A percentile compares a stretch with the other conserved stretches of the same genome.
These are phyloP conservation scores for Ilyonectria sp. DNA, from an alignment of 2,329 filamentous ascomycete genomes.

Conservation along the genomic window DNA sequence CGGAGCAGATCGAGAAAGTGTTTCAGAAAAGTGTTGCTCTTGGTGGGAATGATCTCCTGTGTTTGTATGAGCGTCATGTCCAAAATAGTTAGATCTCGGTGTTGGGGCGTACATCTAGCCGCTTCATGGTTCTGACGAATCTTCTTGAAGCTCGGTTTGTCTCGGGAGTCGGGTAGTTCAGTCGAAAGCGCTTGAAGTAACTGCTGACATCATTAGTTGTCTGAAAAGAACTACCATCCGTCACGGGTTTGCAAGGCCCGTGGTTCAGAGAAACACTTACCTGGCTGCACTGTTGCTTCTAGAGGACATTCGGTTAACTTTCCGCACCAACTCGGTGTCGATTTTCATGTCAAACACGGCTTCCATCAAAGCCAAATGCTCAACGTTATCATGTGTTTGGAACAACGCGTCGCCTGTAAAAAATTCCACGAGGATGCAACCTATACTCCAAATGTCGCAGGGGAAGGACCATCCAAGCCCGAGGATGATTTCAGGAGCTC, in stretches of 20 bases:
- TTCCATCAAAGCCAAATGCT: slow-evolving; percentile 84
- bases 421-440: slow-evolving; percentile 80
- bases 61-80: slow-evolving; percentile 15
- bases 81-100: neutral
- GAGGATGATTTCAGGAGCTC: slow-evolving; percentile 79
- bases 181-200: slow-evolving; percentile 76
- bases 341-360: slow-evolving; percentile 74
- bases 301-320: slow-evolving; percentile 65
- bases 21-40: slow-evolving; percentile 68
- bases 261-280: slow-evolving; percentile 57
- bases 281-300: slow-evolving; percentile 74
- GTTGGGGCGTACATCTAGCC: slow-evolving; percentile 67
- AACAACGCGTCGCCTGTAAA: slow-evolving; percentile 80
- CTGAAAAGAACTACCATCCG: neutral
- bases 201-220: slow-evolving; percentile 57
- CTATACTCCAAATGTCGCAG: slow-evolving; percentile 82
- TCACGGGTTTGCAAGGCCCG: neutral
- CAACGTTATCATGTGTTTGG: slow-evolving; percentile 80
- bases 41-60: slow-evolving; percentile 76
- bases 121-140: slow-evolving; percentile 81
- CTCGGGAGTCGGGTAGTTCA: slow-evolving; percentile 76
- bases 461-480: slow-evolving; percentile 80
- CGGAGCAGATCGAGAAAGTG: slow-evolving; percentile 75
- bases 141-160: slow-evolving; percentile 75
- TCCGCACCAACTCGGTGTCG: slow-evolving; percentile 69